phyloP scores from a whole-genome alignment of 441 rosid genomes.

The Manihot esculenta region DNA sequence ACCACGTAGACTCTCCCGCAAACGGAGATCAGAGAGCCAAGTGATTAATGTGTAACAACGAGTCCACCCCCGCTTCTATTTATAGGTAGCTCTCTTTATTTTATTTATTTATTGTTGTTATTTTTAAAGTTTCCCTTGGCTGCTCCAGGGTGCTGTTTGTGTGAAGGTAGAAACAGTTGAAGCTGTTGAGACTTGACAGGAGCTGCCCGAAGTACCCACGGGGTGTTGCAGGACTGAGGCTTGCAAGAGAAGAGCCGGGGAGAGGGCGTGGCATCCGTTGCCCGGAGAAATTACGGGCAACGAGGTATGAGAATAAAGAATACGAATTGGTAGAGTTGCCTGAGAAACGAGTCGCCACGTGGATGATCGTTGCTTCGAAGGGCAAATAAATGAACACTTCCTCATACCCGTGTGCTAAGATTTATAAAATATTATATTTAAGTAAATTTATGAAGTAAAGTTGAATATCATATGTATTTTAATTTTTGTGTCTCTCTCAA shows the following conservation, averaged over 20 bases:
- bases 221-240: background rate
- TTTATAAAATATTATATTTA: too few species aligned
- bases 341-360: conserved; percentile 18
- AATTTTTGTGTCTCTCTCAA: too few species aligned
- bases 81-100: conserved; percentile 6
- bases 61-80: too few species aligned
- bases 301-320: conserved; percentile 18
- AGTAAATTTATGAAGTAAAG: background rate
- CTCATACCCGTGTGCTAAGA: too few species aligned
- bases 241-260: too few species aligned
- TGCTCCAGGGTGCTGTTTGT: too few species aligned
- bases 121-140: too few species aligned
- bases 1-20: background rate
- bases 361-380: background rate
- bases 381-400: too few species aligned
- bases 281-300: conserved; percentile 42
- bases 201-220: conserved; percentile 32
- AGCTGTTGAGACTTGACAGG: conserved; percentile 8
- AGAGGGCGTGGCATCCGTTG: conserved; percentile 15
- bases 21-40: conserved; percentile 5
- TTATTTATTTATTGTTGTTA: too few species aligned
- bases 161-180: conserved; percentile 9
- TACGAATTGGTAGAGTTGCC: background rate
- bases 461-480: too few species aligned
- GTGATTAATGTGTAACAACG: background rate